Conservation (phyloP, 1,284 basidiomycete species). For the Flammula alnicola region DNA sequence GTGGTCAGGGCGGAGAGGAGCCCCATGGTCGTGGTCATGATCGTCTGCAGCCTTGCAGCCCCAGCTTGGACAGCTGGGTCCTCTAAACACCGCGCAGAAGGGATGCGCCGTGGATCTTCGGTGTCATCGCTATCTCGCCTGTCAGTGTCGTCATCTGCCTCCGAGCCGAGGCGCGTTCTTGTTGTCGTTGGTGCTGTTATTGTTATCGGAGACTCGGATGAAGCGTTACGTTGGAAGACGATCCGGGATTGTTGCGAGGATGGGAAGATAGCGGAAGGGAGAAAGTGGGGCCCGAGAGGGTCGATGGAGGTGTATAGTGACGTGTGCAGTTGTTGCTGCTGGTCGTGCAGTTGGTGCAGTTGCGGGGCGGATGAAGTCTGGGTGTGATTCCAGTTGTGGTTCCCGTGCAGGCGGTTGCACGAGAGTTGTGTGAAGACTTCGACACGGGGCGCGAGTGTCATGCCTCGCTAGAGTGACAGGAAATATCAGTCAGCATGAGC, state of each 20-base stretch:
- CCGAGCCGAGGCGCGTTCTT: not conserved
- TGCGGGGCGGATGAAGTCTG: constrained; percentile 10
- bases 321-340: constrained; percentile 16
- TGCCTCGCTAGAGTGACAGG: constrained; percentile 59
- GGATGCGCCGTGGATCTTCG: constrained; percentile 53
- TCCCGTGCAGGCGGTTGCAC: constrained; percentile 58
- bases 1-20: constrained; percentile 82
- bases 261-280: constrained; percentile 20
- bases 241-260: constrained; percentile 6
- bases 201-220: constrained; percentile 3
- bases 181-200: constrained; percentile 1
- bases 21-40: constrained; percentile 81
- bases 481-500: constrained; percentile 14
- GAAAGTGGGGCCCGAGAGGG: constrained; percentile 36
- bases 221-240: not conserved
- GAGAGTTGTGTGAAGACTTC: constrained; percentile 80
- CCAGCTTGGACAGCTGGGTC: constrained; percentile 70
- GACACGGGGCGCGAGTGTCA: constrained; percentile 77
- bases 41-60: constrained; percentile 70
- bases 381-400: constrained; percentile 43
- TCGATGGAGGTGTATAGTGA: constrained; percentile 39
- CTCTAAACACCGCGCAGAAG: constrained; percentile 56
- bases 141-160: constrained; percentile 20
- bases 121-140: constrained; percentile 41
- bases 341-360: constrained; percentile 16